Evolutionary conservation across 2,329 filamentous ascomycete species (phyloP).

Genomic region (Pestalotiopsis sp.): DNA sequence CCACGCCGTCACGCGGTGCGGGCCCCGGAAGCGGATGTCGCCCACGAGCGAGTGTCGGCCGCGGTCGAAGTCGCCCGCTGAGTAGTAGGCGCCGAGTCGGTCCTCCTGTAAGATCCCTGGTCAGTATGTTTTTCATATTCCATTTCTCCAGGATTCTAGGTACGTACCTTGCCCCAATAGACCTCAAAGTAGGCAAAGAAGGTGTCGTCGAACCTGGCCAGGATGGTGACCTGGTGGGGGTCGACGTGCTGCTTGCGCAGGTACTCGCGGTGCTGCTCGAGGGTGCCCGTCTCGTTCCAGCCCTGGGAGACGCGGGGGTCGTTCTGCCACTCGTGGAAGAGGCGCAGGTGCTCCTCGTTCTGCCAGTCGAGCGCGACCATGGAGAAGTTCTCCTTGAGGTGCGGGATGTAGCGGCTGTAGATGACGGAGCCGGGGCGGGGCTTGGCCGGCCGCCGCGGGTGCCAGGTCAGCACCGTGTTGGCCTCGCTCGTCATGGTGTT

Average conservation of each 20-base stretch:
- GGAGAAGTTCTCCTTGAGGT: conserved; percentile 75
- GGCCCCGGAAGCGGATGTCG: conserved; percentile 61
- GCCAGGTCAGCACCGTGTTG: conserved; percentile 46
- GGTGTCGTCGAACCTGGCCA: conserved; percentile 72
- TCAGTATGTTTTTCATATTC: conserved; percentile 6
- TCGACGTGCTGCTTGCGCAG: conserved; percentile 69
- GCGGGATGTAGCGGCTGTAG: conserved; percentile 79
- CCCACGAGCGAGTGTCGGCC: conserved; percentile 62
- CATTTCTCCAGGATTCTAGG: not conserved
- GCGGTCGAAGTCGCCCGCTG: conserved; percentile 57
- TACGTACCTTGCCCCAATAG: conserved; percentile 69
- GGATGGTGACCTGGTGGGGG: conserved; percentile 69
- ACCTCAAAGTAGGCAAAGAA: conserved; percentile 80
- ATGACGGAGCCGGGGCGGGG: conserved; percentile 69
- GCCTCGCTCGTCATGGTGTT: conserved; percentile 45
- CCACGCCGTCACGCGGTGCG: conserved; percentile 63
- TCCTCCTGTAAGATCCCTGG: conserved; percentile 48
- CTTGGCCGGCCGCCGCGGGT: conserved; percentile 73
- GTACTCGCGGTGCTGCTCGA: conserved; percentile 76
- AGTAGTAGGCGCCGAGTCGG: conserved; percentile 58
- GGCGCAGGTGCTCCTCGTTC: conserved; percentile 63
- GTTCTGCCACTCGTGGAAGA: conserved; percentile 84
- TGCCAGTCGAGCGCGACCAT: conserved; percentile 74
- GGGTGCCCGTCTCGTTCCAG: conserved; percentile 78
- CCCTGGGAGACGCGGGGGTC: conserved; percentile 79